These are phyloP conservation scores for Lolium perenne DNA, from an alignment of 176 grass and related monocot genomes.

Conservation along the genomic window DNA sequence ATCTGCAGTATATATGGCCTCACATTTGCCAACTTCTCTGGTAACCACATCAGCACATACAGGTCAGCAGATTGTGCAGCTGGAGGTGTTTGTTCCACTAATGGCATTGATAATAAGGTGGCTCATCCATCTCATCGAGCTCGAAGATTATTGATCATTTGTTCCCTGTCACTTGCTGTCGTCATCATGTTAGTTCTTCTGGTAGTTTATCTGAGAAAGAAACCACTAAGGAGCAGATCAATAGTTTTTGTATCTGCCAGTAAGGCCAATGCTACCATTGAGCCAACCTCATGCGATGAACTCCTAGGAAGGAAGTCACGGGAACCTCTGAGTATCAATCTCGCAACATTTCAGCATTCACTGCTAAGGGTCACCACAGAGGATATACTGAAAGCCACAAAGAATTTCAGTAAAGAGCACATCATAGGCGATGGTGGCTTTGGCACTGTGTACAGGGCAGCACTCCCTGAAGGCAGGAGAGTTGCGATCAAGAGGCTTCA, in stretches of 20 bases:
- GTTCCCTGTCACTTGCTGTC: constrained; percentile 43
- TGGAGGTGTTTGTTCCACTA: constrained; percentile 48
- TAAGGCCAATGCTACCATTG: constrained; percentile 64
- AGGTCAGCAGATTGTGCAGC: constrained; percentile 66
- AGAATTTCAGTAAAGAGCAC: constrained; percentile 91
- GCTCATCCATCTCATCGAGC: constrained; percentile 47
- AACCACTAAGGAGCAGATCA: constrained; percentile 50
- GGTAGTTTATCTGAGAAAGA: constrained; percentile 57
- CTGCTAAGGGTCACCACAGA: constrained; percentile 78
- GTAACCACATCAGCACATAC: constrained; percentile 60
- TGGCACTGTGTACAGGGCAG: constrained; percentile 87
- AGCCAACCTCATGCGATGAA: constrained; percentile 83
- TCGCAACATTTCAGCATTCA: constrained; percentile 90
- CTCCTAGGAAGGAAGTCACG: constrained; percentile 81
- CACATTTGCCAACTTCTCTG: constrained; percentile 77
- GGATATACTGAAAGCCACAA: constrained; percentile 91
- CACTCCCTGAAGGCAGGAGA: constrained; percentile 64
- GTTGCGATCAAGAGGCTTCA: constrained; percentile 95
- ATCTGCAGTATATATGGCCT: constrained; percentile 80
- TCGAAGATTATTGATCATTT: constrained; percentile 50
- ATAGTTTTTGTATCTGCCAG: constrained; percentile 48
- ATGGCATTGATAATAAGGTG: constrained; percentile 37
- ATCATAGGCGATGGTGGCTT: constrained; percentile 95
- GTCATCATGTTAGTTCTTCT: constrained; percentile 50
- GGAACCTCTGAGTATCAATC: constrained; percentile 91